Conservation (phyloP, 2,329 filamentous ascomycete species). For the Plenodomus lindquistii region DNA sequence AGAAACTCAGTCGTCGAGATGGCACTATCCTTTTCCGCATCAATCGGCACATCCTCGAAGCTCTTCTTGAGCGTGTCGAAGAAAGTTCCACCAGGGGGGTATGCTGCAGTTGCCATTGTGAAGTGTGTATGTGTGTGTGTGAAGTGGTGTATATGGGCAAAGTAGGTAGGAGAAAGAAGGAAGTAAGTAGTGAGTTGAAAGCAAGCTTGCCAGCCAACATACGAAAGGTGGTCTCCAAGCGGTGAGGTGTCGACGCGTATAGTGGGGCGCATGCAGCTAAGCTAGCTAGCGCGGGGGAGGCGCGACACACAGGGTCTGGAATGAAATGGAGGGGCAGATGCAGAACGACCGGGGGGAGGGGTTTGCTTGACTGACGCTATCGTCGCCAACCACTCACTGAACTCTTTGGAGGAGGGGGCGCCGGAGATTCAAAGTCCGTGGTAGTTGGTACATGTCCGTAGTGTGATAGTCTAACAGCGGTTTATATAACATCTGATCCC, state of each 20-base stretch:
- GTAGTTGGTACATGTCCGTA: too few species aligned
- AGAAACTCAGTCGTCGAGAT: slow-evolving; percentile 87
- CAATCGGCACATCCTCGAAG: slow-evolving; percentile 80
- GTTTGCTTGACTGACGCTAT: not conserved
- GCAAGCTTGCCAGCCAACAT: slow-evolving; percentile 3
- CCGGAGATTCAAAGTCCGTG: too few species aligned
- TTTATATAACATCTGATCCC: too few species aligned
- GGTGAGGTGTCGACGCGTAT: slow-evolving; percentile 19
- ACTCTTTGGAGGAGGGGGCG: too few species aligned
- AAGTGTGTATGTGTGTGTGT: not conserved
- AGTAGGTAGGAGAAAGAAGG: not conserved
- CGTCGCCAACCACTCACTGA: not conserved
- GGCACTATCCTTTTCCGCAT: slow-evolving; percentile 72
- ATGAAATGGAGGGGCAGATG: not conserved
- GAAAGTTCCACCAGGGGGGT: slow-evolving; percentile 71
- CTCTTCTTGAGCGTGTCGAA: slow-evolving; percentile 83
- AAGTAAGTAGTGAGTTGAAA: too few species aligned
- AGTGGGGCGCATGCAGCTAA: slow-evolving; percentile 17
- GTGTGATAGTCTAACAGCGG: too few species aligned
- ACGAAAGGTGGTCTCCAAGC: slow-evolving; percentile 14
- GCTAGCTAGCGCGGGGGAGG: slow-evolving; percentile 25
- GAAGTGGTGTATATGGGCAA: slow-evolving; percentile 1
- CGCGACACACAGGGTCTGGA: slow-evolving; percentile 20
- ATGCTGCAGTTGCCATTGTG: slow-evolving; percentile 33
- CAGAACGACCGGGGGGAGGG: not conserved